Percentiles rank a stretch among this genome's conserved stretches.
phyloP scores from a whole-genome alignment of 371 early-diverging fungal species.

The Mucor ambiguus region DNA sequence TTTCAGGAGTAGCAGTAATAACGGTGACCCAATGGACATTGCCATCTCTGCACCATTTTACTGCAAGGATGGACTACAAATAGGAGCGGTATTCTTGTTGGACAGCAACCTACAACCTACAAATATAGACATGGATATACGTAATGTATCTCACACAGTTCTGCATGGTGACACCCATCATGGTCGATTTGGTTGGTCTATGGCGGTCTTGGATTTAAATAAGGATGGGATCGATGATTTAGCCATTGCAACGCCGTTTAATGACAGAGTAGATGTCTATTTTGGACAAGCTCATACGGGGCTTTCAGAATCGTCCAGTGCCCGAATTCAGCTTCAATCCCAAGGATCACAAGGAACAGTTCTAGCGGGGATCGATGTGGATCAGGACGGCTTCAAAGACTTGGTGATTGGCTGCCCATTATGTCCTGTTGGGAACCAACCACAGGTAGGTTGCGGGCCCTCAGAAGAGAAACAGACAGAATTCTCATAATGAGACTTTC shows the following conservation, averaged over 20 bases:
- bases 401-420: slow-evolving; percentile 75
- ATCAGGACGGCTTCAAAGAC: slow-evolving; percentile 68
- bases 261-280: slow-evolving; percentile 65
- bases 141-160: slow-evolving; percentile 29
- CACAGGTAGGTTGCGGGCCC: slow-evolving; percentile 37
- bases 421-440: slow-evolving; percentile 26
- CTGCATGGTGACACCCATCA: slow-evolving; percentile 35
- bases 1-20: slow-evolving; percentile 63
- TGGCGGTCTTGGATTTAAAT: slow-evolving; percentile 80
- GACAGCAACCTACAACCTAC: background rate
- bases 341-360: slow-evolving; percentile 56
- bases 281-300: slow-evolving; percentile 63
- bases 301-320: slow-evolving; percentile 40
- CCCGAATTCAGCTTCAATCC: slow-evolving; percentile 37
- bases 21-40: slow-evolving; percentile 41
- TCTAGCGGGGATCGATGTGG: slow-evolving; percentile 64
- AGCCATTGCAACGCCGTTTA: slow-evolving; percentile 75
- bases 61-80: slow-evolving; percentile 26
- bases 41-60: slow-evolving; percentile 78
- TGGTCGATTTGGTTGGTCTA: slow-evolving; percentile 78
- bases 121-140: slow-evolving; percentile 26
- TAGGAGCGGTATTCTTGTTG: slow-evolving; percentile 71
- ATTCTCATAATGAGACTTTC: background rate
- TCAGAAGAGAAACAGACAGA: background rate
- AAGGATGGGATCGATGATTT: slow-evolving; percentile 88